Conservation (phyloP, 768 basidiomycete species). For the Suillus paluster region DNA sequence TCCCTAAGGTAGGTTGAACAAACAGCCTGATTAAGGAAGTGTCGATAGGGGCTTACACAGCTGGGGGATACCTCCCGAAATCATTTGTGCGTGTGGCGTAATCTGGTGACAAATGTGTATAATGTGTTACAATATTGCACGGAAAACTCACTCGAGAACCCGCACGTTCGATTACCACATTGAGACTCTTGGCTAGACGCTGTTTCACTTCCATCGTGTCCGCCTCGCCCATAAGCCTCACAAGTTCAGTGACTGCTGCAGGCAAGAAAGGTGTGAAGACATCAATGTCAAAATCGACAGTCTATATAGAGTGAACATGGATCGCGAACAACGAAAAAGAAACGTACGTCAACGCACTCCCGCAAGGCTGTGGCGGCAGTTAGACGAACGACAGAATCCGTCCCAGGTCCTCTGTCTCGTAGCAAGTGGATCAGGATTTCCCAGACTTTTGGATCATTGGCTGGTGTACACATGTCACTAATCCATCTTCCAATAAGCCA, state of each 20-base stretch:
- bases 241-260: slow-evolving; percentile 61
- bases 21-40: slow-evolving; percentile 8
- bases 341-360: slow-evolving; percentile 84
- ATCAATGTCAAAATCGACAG: slow-evolving; percentile 61
- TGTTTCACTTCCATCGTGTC: slow-evolving; percentile 80
- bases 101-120: slow-evolving; percentile 50
- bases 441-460: slow-evolving; percentile 74
- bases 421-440: slow-evolving; percentile 80
- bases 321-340: slow-evolving; percentile 1
- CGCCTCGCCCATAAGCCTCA: slow-evolving; percentile 72
- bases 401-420: slow-evolving; percentile 65
- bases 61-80: slow-evolving; percentile 66
- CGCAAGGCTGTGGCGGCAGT: slow-evolving; percentile 81
- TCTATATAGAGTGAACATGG: slow-evolving; percentile 43
- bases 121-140: neutral
- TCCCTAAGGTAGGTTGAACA: slow-evolving; percentile 53
- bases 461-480: slow-evolving; percentile 62
- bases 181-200: slow-evolving; percentile 70
- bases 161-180: slow-evolving; percentile 63
- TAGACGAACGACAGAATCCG: slow-evolving; percentile 85
- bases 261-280: slow-evolving; percentile 74
- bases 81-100: slow-evolving; percentile 60
- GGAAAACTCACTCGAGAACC: slow-evolving; percentile 37
- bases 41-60: slow-evolving; percentile 58
- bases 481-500: slow-evolving; percentile 95